Conservation (phyloP, 805 yeast species). For the Zygotorulaspora sp. region DNA sequence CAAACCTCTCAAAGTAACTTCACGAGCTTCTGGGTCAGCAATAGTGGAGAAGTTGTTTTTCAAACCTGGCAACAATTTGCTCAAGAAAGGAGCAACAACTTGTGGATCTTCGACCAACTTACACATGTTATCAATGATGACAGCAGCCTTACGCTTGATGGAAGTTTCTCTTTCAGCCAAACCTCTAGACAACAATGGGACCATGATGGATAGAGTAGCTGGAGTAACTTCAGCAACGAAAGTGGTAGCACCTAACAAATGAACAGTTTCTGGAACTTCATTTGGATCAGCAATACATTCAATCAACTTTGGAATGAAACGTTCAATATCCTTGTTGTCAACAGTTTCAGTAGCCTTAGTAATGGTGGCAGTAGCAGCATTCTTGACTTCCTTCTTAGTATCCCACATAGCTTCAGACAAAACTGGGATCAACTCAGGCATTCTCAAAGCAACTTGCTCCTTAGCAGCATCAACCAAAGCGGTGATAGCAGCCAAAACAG, state of each 20-base stretch:
- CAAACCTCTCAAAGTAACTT: slow-evolving; percentile 94
- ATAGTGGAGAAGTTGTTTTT: slow-evolving; percentile 90
- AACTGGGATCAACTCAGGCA: slow-evolving; percentile 98
- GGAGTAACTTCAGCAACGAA: slow-evolving; percentile 99
- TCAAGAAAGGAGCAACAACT: slow-evolving; percentile 99
- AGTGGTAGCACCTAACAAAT: slow-evolving; percentile 98
- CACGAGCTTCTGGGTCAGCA: slow-evolving; percentile 99
- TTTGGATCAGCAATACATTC: slow-evolving; percentile 95
- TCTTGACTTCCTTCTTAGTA: slow-evolving; percentile 97
- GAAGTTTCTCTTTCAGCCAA: slow-evolving; percentile 99
- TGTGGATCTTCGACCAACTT: slow-evolving; percentile 99
- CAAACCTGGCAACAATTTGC: slow-evolving; percentile 91
- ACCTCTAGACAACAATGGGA: slow-evolving; percentile 98
- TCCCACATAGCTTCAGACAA: slow-evolving; percentile 99
- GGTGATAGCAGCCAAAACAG: slow-evolving; percentile 79
- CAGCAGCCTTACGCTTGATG: slow-evolving; percentile 99
- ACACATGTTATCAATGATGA: slow-evolving; percentile 99
- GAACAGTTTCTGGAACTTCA: slow-evolving; percentile 98
- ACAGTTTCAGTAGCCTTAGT: slow-evolving; percentile 95
- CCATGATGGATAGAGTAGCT: slow-evolving; percentile 99
- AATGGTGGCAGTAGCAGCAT: slow-evolving; percentile 93
- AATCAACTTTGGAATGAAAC: slow-evolving; percentile 96
- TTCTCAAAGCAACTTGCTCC: slow-evolving; percentile 93
- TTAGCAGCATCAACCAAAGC: slow-evolving; percentile 91
- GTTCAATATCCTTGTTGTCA: slow-evolving; percentile 99